phyloP scores from a whole-genome alignment of 2,329 filamentous ascomycete genomes.

The Pseudopithomyces maydicus region DNA sequence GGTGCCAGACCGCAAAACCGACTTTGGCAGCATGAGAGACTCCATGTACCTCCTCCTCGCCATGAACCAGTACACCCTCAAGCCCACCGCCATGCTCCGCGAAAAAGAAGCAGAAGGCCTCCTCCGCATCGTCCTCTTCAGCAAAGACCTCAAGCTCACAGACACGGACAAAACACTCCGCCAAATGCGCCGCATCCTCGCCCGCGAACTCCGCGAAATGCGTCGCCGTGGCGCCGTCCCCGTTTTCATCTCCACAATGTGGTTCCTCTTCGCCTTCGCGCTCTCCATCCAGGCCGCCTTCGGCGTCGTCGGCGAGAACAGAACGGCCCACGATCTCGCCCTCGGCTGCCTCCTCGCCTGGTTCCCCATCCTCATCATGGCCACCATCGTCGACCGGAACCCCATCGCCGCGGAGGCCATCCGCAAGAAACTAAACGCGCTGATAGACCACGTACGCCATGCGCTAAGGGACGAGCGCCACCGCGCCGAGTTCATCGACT shows the following conservation, averaged over 20 bases:
- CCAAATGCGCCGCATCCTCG: slow-evolving; percentile 42
- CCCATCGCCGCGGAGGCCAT: slow-evolving; percentile 50
- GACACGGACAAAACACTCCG: slow-evolving; percentile 35
- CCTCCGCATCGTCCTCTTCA: slow-evolving; percentile 48
- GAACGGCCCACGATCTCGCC: slow-evolving; percentile 52
- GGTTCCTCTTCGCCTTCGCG: slow-evolving; percentile 49
- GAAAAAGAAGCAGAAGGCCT: slow-evolving; percentile 46
- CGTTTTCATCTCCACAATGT: slow-evolving; percentile 49
- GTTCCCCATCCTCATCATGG: slow-evolving; percentile 53
- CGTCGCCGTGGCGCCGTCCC: slow-evolving; percentile 49
- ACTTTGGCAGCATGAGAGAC: slow-evolving; percentile 49
- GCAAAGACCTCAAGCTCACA: slow-evolving; percentile 41
- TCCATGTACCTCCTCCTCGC: slow-evolving; percentile 52
- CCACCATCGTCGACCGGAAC: slow-evolving; percentile 54
- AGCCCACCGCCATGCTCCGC: slow-evolving; percentile 24
- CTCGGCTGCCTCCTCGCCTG: slow-evolving; percentile 52
- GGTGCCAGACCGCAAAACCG: slow-evolving; percentile 29
- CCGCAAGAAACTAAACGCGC: slow-evolving; percentile 44
- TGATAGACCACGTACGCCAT: slow-evolving; percentile 45
- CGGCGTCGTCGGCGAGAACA: slow-evolving; percentile 43
- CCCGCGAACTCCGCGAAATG: slow-evolving; percentile 47
- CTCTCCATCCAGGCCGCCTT: slow-evolving; percentile 47
- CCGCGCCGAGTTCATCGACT: slow-evolving; percentile 32
- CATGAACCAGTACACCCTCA: slow-evolving; percentile 53
- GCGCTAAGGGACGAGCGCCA: slow-evolving; percentile 36